These are phyloP conservation scores for Avena sativa DNA, from an alignment of 176 grass and related monocot genomes.

Conservation along the genomic window DNA sequence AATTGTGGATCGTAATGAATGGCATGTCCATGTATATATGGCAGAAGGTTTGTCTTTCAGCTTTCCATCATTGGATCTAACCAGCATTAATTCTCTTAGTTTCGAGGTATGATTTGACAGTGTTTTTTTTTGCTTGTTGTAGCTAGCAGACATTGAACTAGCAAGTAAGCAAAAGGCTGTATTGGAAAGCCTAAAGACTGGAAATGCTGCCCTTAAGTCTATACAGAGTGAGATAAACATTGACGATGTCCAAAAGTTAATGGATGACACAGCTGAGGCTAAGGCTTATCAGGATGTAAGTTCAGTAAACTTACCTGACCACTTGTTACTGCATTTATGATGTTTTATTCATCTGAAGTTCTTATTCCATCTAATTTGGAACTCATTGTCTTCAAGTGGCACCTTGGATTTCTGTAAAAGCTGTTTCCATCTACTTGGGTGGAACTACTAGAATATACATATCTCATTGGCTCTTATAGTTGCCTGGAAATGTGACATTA, in stretches of 20 bases:
- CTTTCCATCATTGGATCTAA: constrained; percentile 22
- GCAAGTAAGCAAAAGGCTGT: constrained; percentile 95
- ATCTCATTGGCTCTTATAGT: constrained; percentile 5
- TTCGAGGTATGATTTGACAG: constrained; percentile 25
- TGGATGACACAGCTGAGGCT: constrained; percentile 97
- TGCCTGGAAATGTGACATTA: constrained; percentile 7
- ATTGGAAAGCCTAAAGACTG: constrained; percentile 94
- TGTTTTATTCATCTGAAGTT: background rate
- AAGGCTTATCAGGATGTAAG: constrained; percentile 99
- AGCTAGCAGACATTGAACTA: constrained; percentile 97
- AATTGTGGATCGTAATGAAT: constrained; percentile 16
- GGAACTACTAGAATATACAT: background rate
- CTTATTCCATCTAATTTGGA: constrained; percentile 30
- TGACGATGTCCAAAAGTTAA: constrained; percentile 95
- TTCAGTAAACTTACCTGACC: constrained; percentile 30
- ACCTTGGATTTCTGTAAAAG: constrained; percentile 14
- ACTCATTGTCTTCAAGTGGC: background rate
- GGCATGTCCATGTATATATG: background rate
- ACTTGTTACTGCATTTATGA: constrained; percentile 21
- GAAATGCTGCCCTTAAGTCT: constrained; percentile 88
- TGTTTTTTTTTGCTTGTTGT: constrained; percentile 40
- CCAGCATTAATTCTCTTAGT: constrained; percentile 4
- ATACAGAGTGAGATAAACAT: constrained; percentile 99
- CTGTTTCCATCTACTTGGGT: constrained; percentile 19
- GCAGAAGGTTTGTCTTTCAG: background rate